A percentile compares a stretch with the other conserved stretches of the same genome.
Conservation (phyloP, 2,329 filamentous ascomycete species). For the Ophiocordyceps camponoti-leonardi region DNA sequence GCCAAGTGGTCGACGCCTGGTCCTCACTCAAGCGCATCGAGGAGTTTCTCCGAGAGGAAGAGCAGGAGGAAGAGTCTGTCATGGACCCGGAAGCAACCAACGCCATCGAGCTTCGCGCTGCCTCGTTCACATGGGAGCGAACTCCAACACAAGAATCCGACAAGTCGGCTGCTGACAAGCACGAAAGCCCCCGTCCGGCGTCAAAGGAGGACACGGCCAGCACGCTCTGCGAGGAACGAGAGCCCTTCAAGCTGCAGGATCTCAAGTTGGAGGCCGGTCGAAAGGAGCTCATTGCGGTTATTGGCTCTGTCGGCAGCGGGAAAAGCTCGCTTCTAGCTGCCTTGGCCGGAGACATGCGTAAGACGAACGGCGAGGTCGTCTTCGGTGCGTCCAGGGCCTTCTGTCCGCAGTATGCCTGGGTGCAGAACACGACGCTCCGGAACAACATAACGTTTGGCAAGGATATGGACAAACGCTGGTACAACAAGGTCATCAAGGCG, state of each 20-base stretch:
- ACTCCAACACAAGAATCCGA: constrained; percentile 32
- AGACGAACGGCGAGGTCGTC: constrained; percentile 54
- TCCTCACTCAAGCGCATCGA: constrained; percentile 73
- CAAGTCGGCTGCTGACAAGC: constrained; percentile 16
- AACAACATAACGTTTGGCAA: constrained; percentile 90
- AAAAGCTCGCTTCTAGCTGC: constrained; percentile 83
- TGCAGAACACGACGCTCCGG: constrained; percentile 75
- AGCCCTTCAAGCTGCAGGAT: constrained; percentile 57
- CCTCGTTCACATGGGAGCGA: constrained; percentile 78
- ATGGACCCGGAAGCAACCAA: constrained; percentile 39
- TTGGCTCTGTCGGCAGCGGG: constrained; percentile 74
- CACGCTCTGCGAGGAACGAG: constrained; percentile 37
- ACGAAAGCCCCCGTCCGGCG: constrained; percentile 14
- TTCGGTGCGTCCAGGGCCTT: constrained; percentile 73
- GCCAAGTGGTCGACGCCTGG: constrained; percentile 79
- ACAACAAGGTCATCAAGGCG: constrained; percentile 66
- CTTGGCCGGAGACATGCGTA: constrained; percentile 85
- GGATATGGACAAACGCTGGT: constrained; percentile 59
- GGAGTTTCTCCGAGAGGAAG: constrained; percentile 75
- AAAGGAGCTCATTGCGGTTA: constrained; percentile 69
- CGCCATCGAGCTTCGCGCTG: constrained; percentile 54
- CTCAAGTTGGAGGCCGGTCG: constrained; percentile 52
- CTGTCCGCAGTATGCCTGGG: constrained; percentile 95
- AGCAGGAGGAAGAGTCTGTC: constrained; percentile 55
- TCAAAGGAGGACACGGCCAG: constrained; percentile 30